These are phyloP conservation scores for Emergomyces orientalis DNA, from an alignment of 2,329 filamentous ascomycete genomes.

Conservation along the genomic window DNA sequence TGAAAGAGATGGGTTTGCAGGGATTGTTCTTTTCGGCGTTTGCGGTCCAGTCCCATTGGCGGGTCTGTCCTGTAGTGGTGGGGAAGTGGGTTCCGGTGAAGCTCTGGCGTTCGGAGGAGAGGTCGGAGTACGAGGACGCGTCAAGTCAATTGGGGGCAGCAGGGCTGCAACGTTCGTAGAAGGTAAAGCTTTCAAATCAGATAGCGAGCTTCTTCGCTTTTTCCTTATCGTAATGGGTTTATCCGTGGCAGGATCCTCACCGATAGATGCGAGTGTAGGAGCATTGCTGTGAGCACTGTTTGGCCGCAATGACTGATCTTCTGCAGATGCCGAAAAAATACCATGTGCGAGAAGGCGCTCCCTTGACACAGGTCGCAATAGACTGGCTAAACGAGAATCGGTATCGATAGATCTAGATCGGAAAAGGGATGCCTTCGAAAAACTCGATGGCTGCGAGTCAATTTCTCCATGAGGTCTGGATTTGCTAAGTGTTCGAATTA, in stretches of 20 bases:
- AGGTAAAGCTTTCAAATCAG: slow-evolving; percentile 67
- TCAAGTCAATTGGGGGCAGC: slow-evolving; percentile 24
- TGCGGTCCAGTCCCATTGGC: slow-evolving; percentile 5
- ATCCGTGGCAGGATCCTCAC: slow-evolving; percentile 40
- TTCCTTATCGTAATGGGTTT: slow-evolving; percentile 48
- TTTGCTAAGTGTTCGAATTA: slow-evolving; percentile 86
- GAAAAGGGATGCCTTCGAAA: slow-evolving; percentile 57
- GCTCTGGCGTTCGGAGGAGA: slow-evolving; percentile 14
- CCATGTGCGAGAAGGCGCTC: slow-evolving; percentile 44
- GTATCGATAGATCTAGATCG: slow-evolving; percentile 73
- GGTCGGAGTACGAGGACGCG: slow-evolving; percentile 32
- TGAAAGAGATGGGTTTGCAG: slow-evolving; percentile 16
- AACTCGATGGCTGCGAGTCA: slow-evolving; percentile 47
- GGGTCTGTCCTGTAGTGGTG: slow-evolving; percentile 4
- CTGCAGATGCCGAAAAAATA: slow-evolving; percentile 41
- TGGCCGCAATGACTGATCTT: slow-evolving; percentile 36
- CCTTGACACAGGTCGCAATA: slow-evolving; percentile 47
- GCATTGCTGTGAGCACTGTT: slow-evolving; percentile 41
- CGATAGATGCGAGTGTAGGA: slow-evolving; percentile 43
- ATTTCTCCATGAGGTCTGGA: slow-evolving; percentile 49
- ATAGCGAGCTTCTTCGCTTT: slow-evolving; percentile 85
- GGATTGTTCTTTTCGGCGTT: slow-evolving; percentile 9
- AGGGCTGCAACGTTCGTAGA: slow-evolving; percentile 41
- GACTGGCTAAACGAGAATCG: slow-evolving; percentile 40
- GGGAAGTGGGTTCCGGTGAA: slow-evolving; percentile 10